phyloP scores from a whole-genome alignment of 1,139 yeast species.

The Kodamaea sp. region DNA sequence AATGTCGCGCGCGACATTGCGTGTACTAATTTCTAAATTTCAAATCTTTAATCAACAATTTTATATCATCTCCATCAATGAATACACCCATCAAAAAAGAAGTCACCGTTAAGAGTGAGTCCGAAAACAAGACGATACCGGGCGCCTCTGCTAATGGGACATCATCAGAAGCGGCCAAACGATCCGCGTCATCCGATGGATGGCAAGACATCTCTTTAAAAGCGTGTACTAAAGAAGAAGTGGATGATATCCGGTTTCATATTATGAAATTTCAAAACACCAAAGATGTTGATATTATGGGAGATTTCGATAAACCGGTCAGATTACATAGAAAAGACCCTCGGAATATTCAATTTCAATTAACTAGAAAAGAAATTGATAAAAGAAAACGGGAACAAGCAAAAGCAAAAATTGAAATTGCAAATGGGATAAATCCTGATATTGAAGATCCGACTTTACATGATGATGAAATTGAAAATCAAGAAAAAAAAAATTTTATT shows the following conservation, averaged over 20 bases:
- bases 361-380: conserved; percentile 61
- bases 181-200: conserved; percentile 20
- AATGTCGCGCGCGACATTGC: too few relatives aligned
- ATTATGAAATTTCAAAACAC: conserved; percentile 77
- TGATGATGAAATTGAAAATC: conserved; percentile 17
- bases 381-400: conserved; percentile 52
- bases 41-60: too few relatives aligned
- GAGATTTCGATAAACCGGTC: conserved; percentile 75
- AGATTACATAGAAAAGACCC: conserved; percentile 92
- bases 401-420: conserved; percentile 21
- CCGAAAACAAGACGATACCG: conserved; percentile 4
- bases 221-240: conserved; percentile 69
- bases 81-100: conserved; percentile 29
- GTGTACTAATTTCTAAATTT: too few relatives aligned
- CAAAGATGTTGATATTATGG: conserved; percentile 64
- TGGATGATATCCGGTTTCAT: conserved; percentile 74
- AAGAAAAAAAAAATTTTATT: conserved; percentile 21
- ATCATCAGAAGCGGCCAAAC: conserved; percentile 15
- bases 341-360: conserved; percentile 78
- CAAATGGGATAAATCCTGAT: conserved; percentile 33
- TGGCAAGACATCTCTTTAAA: conserved; percentile 68
- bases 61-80: too few relatives aligned
- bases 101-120: conserved; percentile 24
- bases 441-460: too few relatives aligned
- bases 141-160: too few relatives aligned